These are phyloP conservation scores for Cordyceps cateniannulata DNA, from an alignment of 2,329 filamentous ascomycete genomes.

Conservation along the genomic window DNA sequence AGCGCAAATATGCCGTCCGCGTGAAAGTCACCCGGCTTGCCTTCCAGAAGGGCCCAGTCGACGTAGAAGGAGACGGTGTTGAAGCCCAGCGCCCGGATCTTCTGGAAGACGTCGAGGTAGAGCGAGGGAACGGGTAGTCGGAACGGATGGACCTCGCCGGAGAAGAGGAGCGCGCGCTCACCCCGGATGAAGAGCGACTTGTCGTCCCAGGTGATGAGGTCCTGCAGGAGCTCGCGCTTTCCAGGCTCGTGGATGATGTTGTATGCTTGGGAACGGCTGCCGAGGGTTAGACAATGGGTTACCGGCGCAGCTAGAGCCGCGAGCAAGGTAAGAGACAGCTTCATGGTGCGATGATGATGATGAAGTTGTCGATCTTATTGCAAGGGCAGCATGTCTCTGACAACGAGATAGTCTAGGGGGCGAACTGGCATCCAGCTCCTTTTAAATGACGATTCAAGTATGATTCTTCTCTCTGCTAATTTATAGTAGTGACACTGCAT, in stretches of 20 bases:
- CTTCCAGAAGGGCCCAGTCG: conserved; percentile 73
- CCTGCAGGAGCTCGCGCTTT: conserved; percentile 24
- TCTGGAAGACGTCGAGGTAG: conserved; percentile 70
- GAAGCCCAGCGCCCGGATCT: conserved; percentile 75
- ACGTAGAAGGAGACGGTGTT: conserved; percentile 75
- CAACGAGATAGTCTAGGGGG: neutral
- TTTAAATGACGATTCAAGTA: neutral
- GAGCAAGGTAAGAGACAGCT: conserved; percentile 14
- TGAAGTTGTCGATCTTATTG: neutral
- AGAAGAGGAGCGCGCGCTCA: conserved; percentile 64
- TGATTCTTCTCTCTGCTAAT: neutral
- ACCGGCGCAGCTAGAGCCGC: conserved; percentile 13
- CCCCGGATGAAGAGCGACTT: conserved; percentile 64
- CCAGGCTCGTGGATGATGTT: conserved; percentile 18
- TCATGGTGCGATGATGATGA: conserved; percentile 18
- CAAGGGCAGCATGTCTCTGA: neutral
- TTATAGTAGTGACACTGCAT: neutral
- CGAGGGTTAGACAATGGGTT: conserved; percentile 14
- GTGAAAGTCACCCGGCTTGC: conserved; percentile 61
- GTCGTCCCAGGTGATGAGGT: conserved; percentile 62
- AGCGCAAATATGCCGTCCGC: conserved; percentile 67
- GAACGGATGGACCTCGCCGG: conserved; percentile 68
- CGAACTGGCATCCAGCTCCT: neutral
- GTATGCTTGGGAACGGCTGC: conserved; percentile 17
- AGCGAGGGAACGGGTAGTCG: conserved; percentile 39